Conservation (phyloP, 2,329 filamentous ascomycete species). For the Aspergillus jensenii region DNA sequence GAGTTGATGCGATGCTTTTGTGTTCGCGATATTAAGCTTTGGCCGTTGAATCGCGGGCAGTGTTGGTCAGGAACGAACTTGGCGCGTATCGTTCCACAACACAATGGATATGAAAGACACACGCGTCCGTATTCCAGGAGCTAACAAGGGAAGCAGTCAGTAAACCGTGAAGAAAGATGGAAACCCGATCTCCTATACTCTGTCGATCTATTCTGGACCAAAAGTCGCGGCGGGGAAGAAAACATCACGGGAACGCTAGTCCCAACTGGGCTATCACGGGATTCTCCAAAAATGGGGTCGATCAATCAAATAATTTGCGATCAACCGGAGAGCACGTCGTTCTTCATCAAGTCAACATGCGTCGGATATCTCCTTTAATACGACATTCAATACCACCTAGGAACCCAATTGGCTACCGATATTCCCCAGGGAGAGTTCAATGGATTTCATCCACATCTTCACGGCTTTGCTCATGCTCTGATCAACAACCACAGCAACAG, state of each 20-base stretch:
- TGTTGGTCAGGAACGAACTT: background rate
- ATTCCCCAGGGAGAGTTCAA: conserved; percentile 12
- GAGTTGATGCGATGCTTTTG: background rate
- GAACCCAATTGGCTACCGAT: background rate
- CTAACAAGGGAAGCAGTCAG: background rate
- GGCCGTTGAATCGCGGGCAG: background rate
- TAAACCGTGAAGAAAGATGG: background rate
- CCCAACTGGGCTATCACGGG: conserved; percentile 19
- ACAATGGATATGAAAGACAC: background rate
- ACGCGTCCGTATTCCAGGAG: background rate
- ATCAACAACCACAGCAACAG: conserved; percentile 18
- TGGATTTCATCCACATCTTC: conserved; percentile 22
- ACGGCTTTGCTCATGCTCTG: conserved; percentile 31
- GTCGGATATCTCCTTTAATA: conserved; percentile 17
- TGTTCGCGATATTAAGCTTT: background rate
- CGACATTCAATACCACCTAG: conserved; percentile 9
- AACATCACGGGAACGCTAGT: conserved; percentile 19
- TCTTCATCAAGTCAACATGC: conserved; percentile 14
- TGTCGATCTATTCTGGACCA: conserved; percentile 5
- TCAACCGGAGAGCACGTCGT: background rate
- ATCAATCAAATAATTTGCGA: background rate
- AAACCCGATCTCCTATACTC: background rate
- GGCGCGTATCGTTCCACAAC: background rate
- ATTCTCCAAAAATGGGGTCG: background rate
- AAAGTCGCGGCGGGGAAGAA: conserved; percentile 14